Evolutionary conservation across 2,329 filamentous ascomycete genomes (phyloP), one percentile per base, ranked within the genome.

Genomic region (Blumeria hordei): DNA sequence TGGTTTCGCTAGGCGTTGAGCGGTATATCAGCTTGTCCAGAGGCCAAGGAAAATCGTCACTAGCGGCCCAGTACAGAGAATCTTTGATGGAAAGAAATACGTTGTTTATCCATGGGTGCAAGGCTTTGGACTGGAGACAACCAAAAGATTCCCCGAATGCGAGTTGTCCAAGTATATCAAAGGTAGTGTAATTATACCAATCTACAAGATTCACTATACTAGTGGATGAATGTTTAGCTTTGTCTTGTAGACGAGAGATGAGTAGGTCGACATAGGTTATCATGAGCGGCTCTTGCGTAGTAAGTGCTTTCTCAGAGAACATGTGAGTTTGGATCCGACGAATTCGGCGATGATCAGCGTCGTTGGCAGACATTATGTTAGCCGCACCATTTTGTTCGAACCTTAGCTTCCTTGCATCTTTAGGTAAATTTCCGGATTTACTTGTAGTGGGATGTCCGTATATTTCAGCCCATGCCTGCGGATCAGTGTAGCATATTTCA

Each of bases 141-240:
- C 61, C 61, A 58, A 69, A 70, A 3, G 67, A 64, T 55, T 70
- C 66, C 2, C 69, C 69, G 57, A 71, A 72, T 0, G 69, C 65
- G 36, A 72, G 63, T 55, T 71, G 69, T 18, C 69, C 69, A 36
- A 68, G 64, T 18, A 69, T 61, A 58, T 68, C 67, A 58, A 69
- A 68, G 3, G 67, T 63, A 4, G 63, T 56, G 57, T 62, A 67
- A 52, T 66, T 65, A 55, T 58, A 65, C 66, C 67, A 68, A 55
- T 33, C 16, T 32, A 54, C 37, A 32, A 54, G 43, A 28, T 54
- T 35, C 16, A 54, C 37, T 18, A 37, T 39, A 6, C 34, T 35
- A 10, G 34, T 39, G 16, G 50, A 47, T 47, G 44, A 28, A 8
- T 28, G 8, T 9, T 33, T 35, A 51, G 54, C 55, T 21, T 54